phyloP scores from a whole-genome alignment of 2,329 filamentous ascomycete genomes.

The Pyrenophora graminea region DNA sequence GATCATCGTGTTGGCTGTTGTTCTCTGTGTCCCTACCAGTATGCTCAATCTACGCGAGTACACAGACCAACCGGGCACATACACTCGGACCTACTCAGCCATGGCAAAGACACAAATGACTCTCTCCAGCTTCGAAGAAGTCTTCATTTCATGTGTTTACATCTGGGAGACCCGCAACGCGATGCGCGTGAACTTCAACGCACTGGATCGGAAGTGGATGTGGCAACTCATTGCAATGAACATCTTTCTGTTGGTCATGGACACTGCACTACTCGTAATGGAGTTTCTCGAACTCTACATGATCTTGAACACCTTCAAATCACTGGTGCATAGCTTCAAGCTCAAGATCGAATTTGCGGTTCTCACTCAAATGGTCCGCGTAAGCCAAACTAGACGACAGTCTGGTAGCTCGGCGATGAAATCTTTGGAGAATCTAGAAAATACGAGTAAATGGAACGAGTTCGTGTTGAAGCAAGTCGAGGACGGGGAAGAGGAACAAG shows the following conservation, averaged over 20 bases:
- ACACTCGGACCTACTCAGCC: slow-evolving; percentile 17
- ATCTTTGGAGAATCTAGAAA: background rate
- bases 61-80: slow-evolving; percentile 11
- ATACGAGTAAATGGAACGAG: no score
- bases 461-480: no score
- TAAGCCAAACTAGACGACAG: slow-evolving; percentile 2
- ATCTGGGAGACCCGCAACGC: slow-evolving; percentile 52
- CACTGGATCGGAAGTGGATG: slow-evolving; percentile 15
- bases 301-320: slow-evolving; percentile 39
- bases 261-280: slow-evolving; percentile 14
- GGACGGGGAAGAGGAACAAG: background rate
- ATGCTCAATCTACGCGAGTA: slow-evolving; percentile 36
- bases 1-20: slow-evolving; percentile 50
- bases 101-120: slow-evolving; percentile 49
- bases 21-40: slow-evolving; percentile 55
- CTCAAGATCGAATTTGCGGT: slow-evolving; percentile 59
- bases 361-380: slow-evolving; percentile 42
- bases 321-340: slow-evolving; percentile 49
- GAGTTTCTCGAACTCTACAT: slow-evolving; percentile 21
- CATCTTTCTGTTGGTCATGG: slow-evolving; percentile 15
- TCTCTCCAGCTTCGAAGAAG: slow-evolving; percentile 46
- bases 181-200: slow-evolving; percentile 12
- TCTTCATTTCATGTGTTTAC: slow-evolving; percentile 49
- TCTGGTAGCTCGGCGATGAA: background rate
- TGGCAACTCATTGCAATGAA: slow-evolving; percentile 24